Evolutionary conservation across 441 rosid species (phyloP), one percentile per base, ranked within the genome.

Genomic region (Kokia cookei): DNA sequence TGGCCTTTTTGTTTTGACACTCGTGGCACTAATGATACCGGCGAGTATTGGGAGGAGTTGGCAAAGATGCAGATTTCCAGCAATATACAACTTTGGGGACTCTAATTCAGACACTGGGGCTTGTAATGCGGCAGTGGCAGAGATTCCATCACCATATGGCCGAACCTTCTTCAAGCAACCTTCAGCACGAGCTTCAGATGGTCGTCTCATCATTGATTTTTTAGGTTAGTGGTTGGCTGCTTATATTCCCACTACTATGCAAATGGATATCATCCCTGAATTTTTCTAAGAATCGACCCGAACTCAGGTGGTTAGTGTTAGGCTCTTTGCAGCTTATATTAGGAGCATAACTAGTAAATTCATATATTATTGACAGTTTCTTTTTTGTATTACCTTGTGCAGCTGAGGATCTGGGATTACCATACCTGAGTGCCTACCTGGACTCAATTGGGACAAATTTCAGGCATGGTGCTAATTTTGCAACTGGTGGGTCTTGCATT

Each of bases 61-160:
- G 35, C 63, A 59, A 43, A 42, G 70, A 62, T 90, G 97, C 74
- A 71, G 65, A 64, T 91, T 94, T 73, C 92, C 86, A 11, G 92
- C 93, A 19, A 48, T 86, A 5, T 90, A 80, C 78, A 94, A 92
- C 80, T 92, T 90, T n/a, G 98, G 93, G 15, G 95, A 94, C 84
- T 92, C 96, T 1, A 92, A 94, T 77, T 94, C 93, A 0, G 98
- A 94, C 76, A 73, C 71, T 0, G 71, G 76, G 45, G 64, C 40
- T 3, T 47, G 12, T 26, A 32, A 66, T 5, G 70, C 71, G 3
- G 76, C 76, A 37, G 15, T 64, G 7, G 85, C 96, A 2, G 89
- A 82, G 71, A 86, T 87, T 79, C 71, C 79, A 71, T 69, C 82
- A 15, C 97, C 96, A 3, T 83, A 89, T 43, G 94, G 96, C 12